Conservation (phyloP, 306 rosid species). For the Quercus engelmannii region DNA sequence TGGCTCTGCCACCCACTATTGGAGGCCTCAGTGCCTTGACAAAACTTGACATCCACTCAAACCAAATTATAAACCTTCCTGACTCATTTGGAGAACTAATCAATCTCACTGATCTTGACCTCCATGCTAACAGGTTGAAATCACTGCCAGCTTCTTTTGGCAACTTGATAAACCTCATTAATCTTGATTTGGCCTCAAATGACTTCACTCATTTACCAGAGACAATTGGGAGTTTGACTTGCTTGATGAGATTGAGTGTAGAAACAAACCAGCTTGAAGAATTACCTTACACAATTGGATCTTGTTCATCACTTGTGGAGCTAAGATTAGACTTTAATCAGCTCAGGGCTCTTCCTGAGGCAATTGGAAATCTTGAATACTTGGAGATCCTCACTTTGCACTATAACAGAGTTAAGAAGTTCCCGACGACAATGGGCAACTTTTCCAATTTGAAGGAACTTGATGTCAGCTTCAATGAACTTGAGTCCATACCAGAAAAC, state of each 20-base stretch:
- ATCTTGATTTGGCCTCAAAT: conserved; percentile 78
- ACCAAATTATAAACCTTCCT: conserved; percentile 86
- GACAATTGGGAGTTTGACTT: conserved; percentile 52
- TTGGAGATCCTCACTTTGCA: conserved; percentile 74
- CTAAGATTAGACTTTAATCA: conserved; percentile 74
- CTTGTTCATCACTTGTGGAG: conserved; percentile 57
- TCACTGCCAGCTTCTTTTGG: conserved; percentile 73
- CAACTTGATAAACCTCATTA: conserved; percentile 58
- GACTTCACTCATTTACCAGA: conserved; percentile 61
- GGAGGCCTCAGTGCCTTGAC: conserved; percentile 61
- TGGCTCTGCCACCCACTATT: conserved; percentile 81
- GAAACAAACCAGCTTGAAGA: conserved; percentile 82
- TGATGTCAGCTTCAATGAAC: conserved; percentile 87
- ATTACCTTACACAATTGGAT: conserved; percentile 75
- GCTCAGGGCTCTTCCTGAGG: conserved; percentile 85
- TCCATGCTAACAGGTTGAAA: conserved; percentile 65
- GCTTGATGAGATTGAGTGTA: conserved; percentile 55
- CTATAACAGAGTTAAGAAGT: conserved; percentile 66
- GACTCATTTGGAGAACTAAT: conserved; percentile 72
- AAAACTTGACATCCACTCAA: conserved; percentile 81
- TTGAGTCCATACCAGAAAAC: conserved; percentile 64
- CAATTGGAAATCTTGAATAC: conserved; percentile 72
- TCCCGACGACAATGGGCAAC: conserved; percentile 74
- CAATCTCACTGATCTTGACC: conserved; percentile 70
- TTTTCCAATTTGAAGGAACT: conserved; percentile 71